These are phyloP conservation scores for Ganoderma leucocontextum DNA, from an alignment of 1,284 basidiomycete genomes.

Conservation along the genomic window DNA sequence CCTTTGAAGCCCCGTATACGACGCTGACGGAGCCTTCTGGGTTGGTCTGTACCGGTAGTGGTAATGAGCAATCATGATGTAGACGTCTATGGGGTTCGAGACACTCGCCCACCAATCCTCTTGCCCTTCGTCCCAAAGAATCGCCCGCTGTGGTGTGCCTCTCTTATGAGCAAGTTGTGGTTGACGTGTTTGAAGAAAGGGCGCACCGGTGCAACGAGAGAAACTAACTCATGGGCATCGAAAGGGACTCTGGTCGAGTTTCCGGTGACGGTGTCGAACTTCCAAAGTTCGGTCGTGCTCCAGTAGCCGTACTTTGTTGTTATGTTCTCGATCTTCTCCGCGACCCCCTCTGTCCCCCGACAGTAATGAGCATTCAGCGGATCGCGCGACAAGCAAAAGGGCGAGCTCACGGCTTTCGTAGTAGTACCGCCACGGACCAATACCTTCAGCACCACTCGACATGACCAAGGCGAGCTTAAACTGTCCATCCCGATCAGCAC, in stretches of 20 bases:
- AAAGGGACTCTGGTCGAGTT: conserved; percentile 26
- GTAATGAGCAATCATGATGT: not conserved
- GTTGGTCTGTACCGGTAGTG: conserved; percentile 19
- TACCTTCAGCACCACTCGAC: conserved; percentile 27
- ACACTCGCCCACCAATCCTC: conserved; percentile 29
- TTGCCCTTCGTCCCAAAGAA: conserved; percentile 30
- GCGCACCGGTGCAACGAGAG: conserved; percentile 26
- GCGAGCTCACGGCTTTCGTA: conserved; percentile 24
- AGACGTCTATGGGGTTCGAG: not conserved
- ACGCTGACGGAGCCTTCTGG: conserved; percentile 26
- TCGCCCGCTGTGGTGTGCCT: conserved; percentile 20
- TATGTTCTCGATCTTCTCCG: conserved; percentile 29
- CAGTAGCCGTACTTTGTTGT: conserved; percentile 23
- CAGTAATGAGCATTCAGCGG: too few species aligned
- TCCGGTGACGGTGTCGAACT: conserved; percentile 26
- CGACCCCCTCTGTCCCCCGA: conserved; percentile 15
- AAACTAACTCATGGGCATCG: conserved; percentile 28
- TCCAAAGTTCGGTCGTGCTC: conserved; percentile 23
- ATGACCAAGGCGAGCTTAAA: conserved; percentile 25
- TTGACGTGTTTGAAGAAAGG: not conserved
- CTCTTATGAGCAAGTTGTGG: not conserved
- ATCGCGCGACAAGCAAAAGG: not conserved
- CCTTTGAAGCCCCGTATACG: conserved; percentile 21
- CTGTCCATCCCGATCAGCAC: not conserved
- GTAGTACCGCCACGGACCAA: conserved; percentile 30